A percentile compares a stretch with the other conserved stretches of the same genome.
These are phyloP conservation scores for Pugionium dolabratum DNA, from an alignment of 345 rosid genomes.

Conservation along the genomic window DNA sequence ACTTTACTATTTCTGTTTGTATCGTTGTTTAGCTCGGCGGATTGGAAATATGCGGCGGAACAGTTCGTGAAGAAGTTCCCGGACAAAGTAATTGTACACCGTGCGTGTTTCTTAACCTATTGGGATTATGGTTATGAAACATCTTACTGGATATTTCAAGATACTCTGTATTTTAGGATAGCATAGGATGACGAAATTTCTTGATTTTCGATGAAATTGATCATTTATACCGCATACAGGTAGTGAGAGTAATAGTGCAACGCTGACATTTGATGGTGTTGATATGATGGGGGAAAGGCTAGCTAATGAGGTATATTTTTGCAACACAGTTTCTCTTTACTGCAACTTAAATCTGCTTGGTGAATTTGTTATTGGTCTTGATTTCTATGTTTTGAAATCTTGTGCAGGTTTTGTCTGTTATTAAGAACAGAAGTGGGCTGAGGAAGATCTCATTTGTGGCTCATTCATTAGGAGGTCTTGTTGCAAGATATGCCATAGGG, in stretches of 20 bases:
- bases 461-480: constrained; percentile 93
- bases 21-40: constrained; percentile 60
- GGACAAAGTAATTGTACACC: constrained; percentile 76
- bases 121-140: not conserved
- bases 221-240: constrained; percentile 46
- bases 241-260: constrained; percentile 76
- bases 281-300: constrained; percentile 94
- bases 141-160: not conserved
- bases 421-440: constrained; percentile 55
- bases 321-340: constrained; percentile 30
- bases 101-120: constrained; percentile 51
- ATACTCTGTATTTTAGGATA: not conserved
- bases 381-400: constrained; percentile 19
- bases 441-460: constrained; percentile 90
- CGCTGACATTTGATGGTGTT: constrained; percentile 86
- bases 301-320: constrained; percentile 70
- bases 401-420: constrained; percentile 70
- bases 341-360: not conserved
- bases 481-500: constrained; percentile 92
- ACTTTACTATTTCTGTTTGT: not conserved
- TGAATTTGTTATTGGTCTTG: constrained; percentile 7
- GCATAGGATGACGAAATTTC: not conserved
- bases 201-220: constrained; percentile 6
- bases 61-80: constrained; percentile 87
- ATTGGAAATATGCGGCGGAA: constrained; percentile 89